Base-by-base conservation (phyloP, 805 yeast genomes). In the Saturnispora gosingensis region DNA sequence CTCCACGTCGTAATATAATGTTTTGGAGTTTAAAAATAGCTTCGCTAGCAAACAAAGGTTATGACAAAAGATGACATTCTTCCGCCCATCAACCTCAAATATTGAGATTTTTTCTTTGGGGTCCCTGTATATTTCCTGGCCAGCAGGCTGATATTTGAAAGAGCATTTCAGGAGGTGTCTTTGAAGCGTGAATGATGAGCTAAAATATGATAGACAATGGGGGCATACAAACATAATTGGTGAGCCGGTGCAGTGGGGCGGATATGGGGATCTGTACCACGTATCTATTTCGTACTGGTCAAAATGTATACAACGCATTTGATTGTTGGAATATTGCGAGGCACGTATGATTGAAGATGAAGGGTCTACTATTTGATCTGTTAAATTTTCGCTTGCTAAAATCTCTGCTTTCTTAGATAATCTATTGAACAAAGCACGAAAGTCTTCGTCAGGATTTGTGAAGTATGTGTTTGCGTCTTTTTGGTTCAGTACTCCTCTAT, bases 181-280 rank as follows among this genome's bases (percentile, higher is more conserved):
- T 57, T 75, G 71, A 49, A 79, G 73, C 0, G 83, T 79, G 57
- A 76, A 81, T 15, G 84, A 81, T 0, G 89, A 82, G 38, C 75
- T 75, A 80, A 82, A 82, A 63, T 88, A 90, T 67, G 85, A 82
- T 53, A 91, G 67, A 63, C 98, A 93, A 59, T 75, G 81, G 57
- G 88, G 93, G 67, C 98, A 93, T 15, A 91, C 76, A 61, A 82
- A 82, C 45, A 93, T 69, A 2, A 81, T 75, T 42, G 72, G 71
- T 45, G 81, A 77, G 30, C 74, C 74, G 42, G 87, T 78, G 61
- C 81, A 87, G 61, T 87, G 93, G 54, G 85, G 89, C 0, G 98
- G 97, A 63, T 87, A 93, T 1, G 98, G 98, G 0, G 97, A 82
- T 3, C 86, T 79, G 66, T 86, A 90, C 96, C 97, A 88, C 0